A percentile compares a stretch with the other conserved stretches of the same genome.
phyloP scores from a whole-genome alignment of 495 filamentous ascomycete genomes.

The Tuber microsphaerosporum region DNA sequence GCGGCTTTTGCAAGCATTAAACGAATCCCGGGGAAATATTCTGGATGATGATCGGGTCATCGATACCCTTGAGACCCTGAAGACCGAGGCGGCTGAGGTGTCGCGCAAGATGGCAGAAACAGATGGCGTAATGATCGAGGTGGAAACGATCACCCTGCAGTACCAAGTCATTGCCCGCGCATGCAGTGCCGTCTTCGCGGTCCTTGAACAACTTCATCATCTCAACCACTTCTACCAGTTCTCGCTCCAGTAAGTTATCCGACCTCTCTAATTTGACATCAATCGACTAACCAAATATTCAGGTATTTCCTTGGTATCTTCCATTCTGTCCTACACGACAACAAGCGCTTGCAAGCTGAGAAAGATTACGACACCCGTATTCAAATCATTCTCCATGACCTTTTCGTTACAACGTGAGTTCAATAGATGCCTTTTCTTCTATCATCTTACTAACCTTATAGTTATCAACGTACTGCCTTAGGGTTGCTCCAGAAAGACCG shows the following conservation, averaged over 20 bases:
- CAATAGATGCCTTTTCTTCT: not conserved
- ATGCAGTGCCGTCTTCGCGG: constrained; percentile 93
- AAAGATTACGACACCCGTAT: constrained; percentile 68
- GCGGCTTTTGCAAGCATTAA: constrained; percentile 83
- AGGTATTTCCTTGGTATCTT: constrained; percentile 93
- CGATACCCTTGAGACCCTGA: constrained; percentile 93
- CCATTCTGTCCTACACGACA: constrained; percentile 77
- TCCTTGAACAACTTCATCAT: constrained; percentile 93
- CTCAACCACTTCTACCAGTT: constrained; percentile 99
- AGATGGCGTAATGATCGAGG: constrained; percentile 95
- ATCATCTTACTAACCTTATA: constrained; percentile 5
- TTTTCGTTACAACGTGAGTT: constrained; percentile 67
- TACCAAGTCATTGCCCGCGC: constrained; percentile 87
- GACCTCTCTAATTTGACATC: not conserved
- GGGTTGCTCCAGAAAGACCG: constrained; percentile 89
- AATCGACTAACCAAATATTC: not conserved
- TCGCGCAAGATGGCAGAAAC: constrained; percentile 92
- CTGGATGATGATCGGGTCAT: constrained; percentile 97
- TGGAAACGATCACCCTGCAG: constrained; percentile 85
- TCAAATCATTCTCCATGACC: constrained; percentile 76
- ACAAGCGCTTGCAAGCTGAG: constrained; percentile 64
- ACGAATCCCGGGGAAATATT: constrained; percentile 96
- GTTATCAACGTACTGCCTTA: constrained; percentile 83
- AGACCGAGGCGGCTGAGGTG: constrained; percentile 94
- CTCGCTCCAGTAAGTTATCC: constrained; percentile 60